Conservation (phyloP, 2,329 filamentous ascomycete genomes). For the Venturiaceae sp. region DNA sequence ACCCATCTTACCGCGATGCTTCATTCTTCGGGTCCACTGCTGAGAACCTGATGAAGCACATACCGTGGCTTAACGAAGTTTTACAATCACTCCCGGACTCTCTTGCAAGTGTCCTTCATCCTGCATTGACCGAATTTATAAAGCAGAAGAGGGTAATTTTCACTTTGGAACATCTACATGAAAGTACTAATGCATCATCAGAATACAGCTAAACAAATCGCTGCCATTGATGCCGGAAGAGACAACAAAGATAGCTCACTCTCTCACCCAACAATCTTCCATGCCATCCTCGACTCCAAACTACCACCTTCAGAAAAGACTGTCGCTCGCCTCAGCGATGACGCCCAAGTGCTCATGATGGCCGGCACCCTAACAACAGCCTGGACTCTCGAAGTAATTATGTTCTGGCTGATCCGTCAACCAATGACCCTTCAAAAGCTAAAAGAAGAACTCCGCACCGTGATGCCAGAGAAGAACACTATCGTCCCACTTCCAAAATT, state of each 20-base stretch:
- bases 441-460: not conserved
- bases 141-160: not conserved
- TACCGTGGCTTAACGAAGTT: not conserved
- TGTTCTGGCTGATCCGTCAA: not conserved
- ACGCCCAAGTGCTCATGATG: not conserved
- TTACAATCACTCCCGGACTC: not conserved
- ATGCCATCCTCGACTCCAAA: not conserved
- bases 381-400: not conserved
- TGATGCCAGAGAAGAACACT: not conserved
- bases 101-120: not conserved
- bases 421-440: not conserved
- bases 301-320: not conserved
- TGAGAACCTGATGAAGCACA: not conserved
- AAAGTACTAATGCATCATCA: not conserved
- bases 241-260: not conserved
- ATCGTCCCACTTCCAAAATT: slow-evolving; percentile 3
- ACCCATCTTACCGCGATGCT: not conserved
- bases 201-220: not conserved
- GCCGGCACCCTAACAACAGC: slow-evolving; percentile 1
- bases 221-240: not conserved
- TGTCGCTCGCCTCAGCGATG: not conserved
- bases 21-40: not conserved
- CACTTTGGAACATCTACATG: not conserved
- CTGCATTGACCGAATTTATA: not conserved
- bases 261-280: slow-evolving; percentile 2